Evolutionary conservation across 2,329 filamentous ascomycete genomes (phyloP), one percentile per base, ranked within the genome.

Genomic region (Grosmannia clavigera): DNA sequence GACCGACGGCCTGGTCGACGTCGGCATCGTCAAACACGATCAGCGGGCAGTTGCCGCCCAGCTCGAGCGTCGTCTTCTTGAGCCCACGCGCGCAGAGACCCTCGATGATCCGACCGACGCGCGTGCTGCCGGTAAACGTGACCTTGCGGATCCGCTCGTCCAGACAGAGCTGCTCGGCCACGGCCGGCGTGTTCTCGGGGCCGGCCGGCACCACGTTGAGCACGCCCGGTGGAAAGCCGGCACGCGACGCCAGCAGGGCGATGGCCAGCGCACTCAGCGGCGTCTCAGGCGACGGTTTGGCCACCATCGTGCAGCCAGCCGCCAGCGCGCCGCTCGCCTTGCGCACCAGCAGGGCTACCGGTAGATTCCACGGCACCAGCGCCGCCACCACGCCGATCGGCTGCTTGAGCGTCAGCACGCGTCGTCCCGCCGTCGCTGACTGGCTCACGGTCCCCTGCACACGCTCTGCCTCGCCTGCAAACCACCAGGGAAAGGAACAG

Each of bases 71-170:
- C 22, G 83, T 77, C 3, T 86, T 86, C 73, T 90, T 90, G 60
- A 88, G 75, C 66, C 82, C 76, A 66, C 81, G 80, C 12, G 85
- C 85, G 3, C 84, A 85, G 14, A 80, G 77, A 2, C 77, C 73
- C 1, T 84, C 82, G 50, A 91, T 78, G 63, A 87, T 84, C 48
- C 82, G 81, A 4, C 89, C 89, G 0, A 91, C 82, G 0, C 75
- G 72, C 0, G 88, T 89, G 66, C 82, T 84, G 22, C 89, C 89
- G 0, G 88, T 92, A 66, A 92, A 94, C 60, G 86, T 87, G 60
- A 92, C 77, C 69, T 91, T 91, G 57, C 74, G 75, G 0, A 79
- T 73, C 0, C 71, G 61, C 0, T 71, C 72, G 61, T 79, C 76
- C 33, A 72, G 71, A 63, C 76, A 79, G 1, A 80, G 71, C 0